Base-by-base conservation (phyloP, 108 stramenopile species). In the Nitzschia putrida region DNA sequence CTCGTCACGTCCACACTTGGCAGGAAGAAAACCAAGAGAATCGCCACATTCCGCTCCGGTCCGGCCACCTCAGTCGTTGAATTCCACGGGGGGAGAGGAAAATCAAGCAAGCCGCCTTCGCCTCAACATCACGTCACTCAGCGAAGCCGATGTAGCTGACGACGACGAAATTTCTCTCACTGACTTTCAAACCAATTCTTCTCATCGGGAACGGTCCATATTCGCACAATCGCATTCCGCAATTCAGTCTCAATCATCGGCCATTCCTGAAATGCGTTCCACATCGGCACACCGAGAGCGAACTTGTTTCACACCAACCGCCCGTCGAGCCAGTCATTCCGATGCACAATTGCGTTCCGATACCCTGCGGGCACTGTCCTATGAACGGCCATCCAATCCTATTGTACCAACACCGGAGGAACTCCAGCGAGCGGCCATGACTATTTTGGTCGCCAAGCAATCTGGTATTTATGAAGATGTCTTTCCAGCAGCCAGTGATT, bases 361-460 rank as follows among this genome's bases (percentile, higher is more conserved):
- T 49, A 5, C 47, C 14, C 2, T 16, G 47, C 47, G 18, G 14
- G n/a, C 47, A 18, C 47, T 49, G n/a, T 34, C 29, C 29, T 34
- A 34, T 4, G 18, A 49, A 2, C 14, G 47, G 6, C 18, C 47
- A 16, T 18, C 16, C 43, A 12, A 24, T 25, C 34, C 12, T 34
- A 14, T 52, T 10, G 22, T 73, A 7, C 66, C 74, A 21, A 61
- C 74, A 3, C 37, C 42, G 24, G 53, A 74, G 37, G 74, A 74
- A 43, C 47, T 74, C 8, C 45, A 74, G 53, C 74, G 34, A 25
- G 74, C 74, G 37, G 56, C 54, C 34, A 23, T 37, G 38, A 74
- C 74, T 0, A 44, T 74, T 34, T 66, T 67, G 74, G 74, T 66
- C 10, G 74, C 74, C 10, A n/a, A 57, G 42, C 54, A 69, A 22